phyloP scores from a whole-genome alignment of 305 asterid genomes.

The Solanum hybrid region DNA sequence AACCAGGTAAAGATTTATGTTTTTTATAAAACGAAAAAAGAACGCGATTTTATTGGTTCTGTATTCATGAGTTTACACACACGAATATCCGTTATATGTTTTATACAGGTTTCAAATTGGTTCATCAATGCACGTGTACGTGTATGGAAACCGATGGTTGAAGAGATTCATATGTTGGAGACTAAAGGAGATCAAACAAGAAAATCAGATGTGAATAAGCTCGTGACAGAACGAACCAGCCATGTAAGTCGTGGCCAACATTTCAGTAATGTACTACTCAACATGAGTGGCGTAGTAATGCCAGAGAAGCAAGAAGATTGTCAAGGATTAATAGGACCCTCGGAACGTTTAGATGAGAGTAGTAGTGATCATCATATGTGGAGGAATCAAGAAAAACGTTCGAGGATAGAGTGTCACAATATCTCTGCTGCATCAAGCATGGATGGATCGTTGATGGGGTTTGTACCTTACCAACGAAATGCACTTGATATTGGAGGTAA shows the following conservation, averaged over 20 bases:
- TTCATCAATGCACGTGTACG: conserved; percentile 83
- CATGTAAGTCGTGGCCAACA: conserved; percentile 9
- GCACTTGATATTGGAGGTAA: conserved; percentile 44
- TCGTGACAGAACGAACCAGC: conserved; percentile 1
- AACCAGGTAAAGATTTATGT: conserved; percentile 43
- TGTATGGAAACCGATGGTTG: conserved; percentile 89
- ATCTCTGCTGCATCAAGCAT: conserved; percentile 17
- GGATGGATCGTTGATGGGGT: conserved; percentile 33
- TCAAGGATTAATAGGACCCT: background rate
- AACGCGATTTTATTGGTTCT: background rate
- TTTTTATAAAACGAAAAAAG: background rate
- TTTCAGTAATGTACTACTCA: conserved; percentile 8
- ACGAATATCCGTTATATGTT: background rate
- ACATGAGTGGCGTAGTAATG: background rate
- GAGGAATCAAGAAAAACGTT: conserved; percentile 47
- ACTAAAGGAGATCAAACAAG: conserved; percentile 33
- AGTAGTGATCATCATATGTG: conserved; percentile 7
- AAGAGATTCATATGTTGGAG: conserved; percentile 73
- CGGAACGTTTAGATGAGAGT: conserved; percentile 7
- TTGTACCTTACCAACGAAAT: conserved; percentile 31
- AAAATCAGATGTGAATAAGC: conserved; percentile 3
- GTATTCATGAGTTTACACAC: background rate
- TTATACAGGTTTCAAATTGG: conserved; percentile 72
- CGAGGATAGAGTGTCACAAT: conserved; percentile 32
- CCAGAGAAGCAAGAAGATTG: conserved; percentile 18